Evolutionary conservation across 2,329 filamentous ascomycete species (phyloP).

Genomic region (Fusarium sp.): DNA sequence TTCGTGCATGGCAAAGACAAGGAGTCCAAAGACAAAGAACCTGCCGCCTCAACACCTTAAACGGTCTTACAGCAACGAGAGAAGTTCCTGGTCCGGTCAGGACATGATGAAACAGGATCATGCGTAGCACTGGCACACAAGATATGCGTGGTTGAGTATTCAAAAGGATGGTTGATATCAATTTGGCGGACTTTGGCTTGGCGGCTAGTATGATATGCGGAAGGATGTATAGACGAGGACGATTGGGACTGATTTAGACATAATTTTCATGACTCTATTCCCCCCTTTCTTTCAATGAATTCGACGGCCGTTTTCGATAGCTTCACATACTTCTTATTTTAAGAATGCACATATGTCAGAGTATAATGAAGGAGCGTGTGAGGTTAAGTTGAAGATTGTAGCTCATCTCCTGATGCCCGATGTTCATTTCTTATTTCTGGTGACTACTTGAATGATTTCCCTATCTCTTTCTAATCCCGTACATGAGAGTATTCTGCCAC

Average conservation of each 20-base stretch:
- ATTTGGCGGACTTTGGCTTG: slow-evolving; percentile 7
- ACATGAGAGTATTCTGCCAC: neutral
- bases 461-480: slow-evolving; percentile 1
- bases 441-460: slow-evolving; percentile 28
- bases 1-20: slow-evolving; percentile 27
- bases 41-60: slow-evolving; percentile 10
- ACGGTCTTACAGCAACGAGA: neutral
- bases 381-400: slow-evolving; percentile 18
- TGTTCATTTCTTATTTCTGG: slow-evolving; percentile 33
- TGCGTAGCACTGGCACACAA: neutral
- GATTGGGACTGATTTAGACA: slow-evolving; percentile 47
- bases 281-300: slow-evolving; percentile 32
- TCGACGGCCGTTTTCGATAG: slow-evolving; percentile 14
- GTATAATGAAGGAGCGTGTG: neutral
- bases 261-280: slow-evolving; percentile 47
- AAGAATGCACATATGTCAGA: neutral
- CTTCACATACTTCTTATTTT: neutral
- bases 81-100: neutral
- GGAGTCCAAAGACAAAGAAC: slow-evolving; percentile 34
- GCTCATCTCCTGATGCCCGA: slow-evolving; percentile 18
- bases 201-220: slow-evolving; percentile 12
- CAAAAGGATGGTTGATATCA: slow-evolving; percentile 13
- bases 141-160: slow-evolving; percentile 10
- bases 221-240: slow-evolving; percentile 35
- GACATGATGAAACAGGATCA: neutral